These are phyloP conservation scores for Blastobotrys parvus DNA, from an alignment of 805 yeast species.

Conservation along the genomic window DNA sequence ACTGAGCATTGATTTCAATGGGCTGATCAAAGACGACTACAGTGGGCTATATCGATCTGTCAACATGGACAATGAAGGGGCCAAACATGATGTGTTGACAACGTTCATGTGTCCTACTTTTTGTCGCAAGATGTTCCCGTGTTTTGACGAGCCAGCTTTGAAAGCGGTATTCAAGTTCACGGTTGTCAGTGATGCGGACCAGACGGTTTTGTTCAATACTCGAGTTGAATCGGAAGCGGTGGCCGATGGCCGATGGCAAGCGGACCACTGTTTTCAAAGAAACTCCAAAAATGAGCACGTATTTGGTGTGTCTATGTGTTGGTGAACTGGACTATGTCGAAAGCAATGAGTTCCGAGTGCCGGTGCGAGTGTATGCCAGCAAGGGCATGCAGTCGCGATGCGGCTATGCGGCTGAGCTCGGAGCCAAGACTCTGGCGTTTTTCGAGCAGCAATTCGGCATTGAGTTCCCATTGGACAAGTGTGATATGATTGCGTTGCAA, in stretches of 20 bases:
- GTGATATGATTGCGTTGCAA: conserved; percentile 73
- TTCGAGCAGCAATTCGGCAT: conserved; percentile 60
- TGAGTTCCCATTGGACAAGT: conserved; percentile 71
- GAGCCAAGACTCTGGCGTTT: conserved; percentile 56
- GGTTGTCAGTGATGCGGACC: conserved; percentile 41
- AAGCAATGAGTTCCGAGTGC: conserved; percentile 45
- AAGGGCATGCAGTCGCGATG: conserved; percentile 59
- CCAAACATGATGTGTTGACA: conserved; percentile 49
- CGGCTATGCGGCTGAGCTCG: conserved; percentile 51
- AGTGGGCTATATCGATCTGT: conserved; percentile 67
- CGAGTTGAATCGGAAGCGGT: conserved; percentile 38
- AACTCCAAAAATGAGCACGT: conserved; percentile 68
- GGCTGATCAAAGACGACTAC: conserved; percentile 57
- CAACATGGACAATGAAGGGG: conserved; percentile 45
- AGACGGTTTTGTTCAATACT: conserved; percentile 62
- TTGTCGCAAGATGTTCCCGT: conserved; percentile 71
- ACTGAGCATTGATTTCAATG: conserved; percentile 46
- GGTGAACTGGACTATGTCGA: conserved; percentile 61
- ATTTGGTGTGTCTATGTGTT: conserved; percentile 62
- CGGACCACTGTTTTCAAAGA: conserved; percentile 47
- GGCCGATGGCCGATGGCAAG: conserved; percentile 31
- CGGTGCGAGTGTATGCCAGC: conserved; percentile 65
- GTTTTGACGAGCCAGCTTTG: conserved; percentile 62
- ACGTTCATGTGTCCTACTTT: conserved; percentile 73
- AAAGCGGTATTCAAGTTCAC: conserved; percentile 58